Percentiles rank a stretch among this genome's conserved stretches.
These are phyloP conservation scores for Fusarium armeniacum DNA, from an alignment of 2,329 filamentous ascomycete genomes.

Conservation along the genomic window DNA sequence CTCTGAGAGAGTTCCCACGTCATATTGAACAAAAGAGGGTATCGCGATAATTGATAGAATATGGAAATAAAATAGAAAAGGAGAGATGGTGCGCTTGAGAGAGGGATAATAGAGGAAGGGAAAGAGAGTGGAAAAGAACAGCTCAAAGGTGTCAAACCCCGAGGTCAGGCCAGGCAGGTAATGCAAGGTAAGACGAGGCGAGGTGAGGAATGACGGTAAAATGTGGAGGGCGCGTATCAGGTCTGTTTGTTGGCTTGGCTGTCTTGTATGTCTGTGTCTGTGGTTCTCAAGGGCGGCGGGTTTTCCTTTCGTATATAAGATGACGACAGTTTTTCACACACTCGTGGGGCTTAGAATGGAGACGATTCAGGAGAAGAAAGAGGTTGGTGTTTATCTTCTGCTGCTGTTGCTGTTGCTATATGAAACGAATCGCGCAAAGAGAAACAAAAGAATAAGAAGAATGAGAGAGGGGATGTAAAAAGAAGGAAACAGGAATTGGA, in stretches of 20 bases:
- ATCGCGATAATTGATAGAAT: slow-evolving; percentile 16
- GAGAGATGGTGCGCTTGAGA: slow-evolving; percentile 14
- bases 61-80: background rate
- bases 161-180: background rate
- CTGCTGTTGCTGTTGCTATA: background rate
- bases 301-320: slow-evolving; percentile 21
- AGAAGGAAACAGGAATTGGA: slow-evolving; percentile 11
- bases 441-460: background rate
- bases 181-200: background rate
- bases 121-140: slow-evolving; percentile 8
- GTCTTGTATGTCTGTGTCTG: no score
- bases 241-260: background rate
- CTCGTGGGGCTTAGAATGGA: slow-evolving; percentile 24
- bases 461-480: background rate
- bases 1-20: slow-evolving; percentile 45
- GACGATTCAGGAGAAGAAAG: slow-evolving; percentile 3
- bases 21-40: slow-evolving; percentile 19
- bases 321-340: slow-evolving; percentile 40
- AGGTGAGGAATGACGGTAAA: background rate
- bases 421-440: background rate
- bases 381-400: background rate
- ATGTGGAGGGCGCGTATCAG: slow-evolving; percentile 6
- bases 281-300: slow-evolving; percentile 35
- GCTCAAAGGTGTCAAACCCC: slow-evolving; percentile 7
- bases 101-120: slow-evolving; percentile 10